Evolutionary conservation across 1,284 basidiomycete genomes (phyloP), one percentile per base, ranked within the genome.

Genomic region (Leccinum laetum): DNA sequence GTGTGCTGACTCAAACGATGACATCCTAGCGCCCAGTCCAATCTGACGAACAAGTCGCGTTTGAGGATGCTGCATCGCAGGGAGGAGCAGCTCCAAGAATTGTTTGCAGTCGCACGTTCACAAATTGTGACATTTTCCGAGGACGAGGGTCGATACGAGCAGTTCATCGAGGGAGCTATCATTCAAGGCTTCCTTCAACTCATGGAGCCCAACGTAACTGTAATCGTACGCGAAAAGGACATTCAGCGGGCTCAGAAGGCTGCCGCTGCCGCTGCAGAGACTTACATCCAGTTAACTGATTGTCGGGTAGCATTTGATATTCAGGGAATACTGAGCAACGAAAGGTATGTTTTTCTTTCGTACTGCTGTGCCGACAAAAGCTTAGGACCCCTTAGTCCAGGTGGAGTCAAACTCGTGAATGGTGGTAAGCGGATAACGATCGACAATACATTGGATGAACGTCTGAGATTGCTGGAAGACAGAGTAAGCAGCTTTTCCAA

Each of bases 31-130:
- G 90, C 95, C 6, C 94, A 98, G 77, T 99, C 97, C 3, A 99
- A 94, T 44, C 86, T 96, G 67, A 98, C 95, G 71, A 99, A 99
- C 86, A 95, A 94, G 77, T 95, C 96, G 6, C 94, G 98, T 62
- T 86, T 99, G 72, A 90, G 88, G 77, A 85, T 99, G 32, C 88
- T 99, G 18, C 93, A 97, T 77, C 88, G 91, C 66, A 90, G 96
- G 61, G 97, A 99, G 78, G 94, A 98, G 76, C 89, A 96, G 68
- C 83, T 99, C 4, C 92, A 98, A 74, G 89, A 93, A 64, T 87
- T 99, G 65, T 99, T 99, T 78, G 81, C 87, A 14, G 84, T 87
- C 4, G 88, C 95, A 35, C 32, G 32, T 66, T 81, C 83, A 58
- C 81, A 88, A 64, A 84, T 91, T 65, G 76, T 85, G 14, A 82